phyloP scores from a whole-genome alignment of 345 rosid species.

The Reutealis trisperma region DNA sequence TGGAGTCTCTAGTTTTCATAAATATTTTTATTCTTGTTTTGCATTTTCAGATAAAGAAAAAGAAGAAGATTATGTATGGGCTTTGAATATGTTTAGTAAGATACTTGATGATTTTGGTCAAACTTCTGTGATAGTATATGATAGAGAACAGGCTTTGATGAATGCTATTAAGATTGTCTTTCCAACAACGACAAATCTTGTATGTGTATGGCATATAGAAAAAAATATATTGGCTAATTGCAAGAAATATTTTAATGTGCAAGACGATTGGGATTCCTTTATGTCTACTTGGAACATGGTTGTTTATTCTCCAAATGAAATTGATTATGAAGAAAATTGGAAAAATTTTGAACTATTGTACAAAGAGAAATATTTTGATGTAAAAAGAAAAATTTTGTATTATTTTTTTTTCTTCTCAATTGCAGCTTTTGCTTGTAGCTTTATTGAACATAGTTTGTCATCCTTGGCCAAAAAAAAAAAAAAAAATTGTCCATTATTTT shows the following conservation, averaged over 20 bases:
- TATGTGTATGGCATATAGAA: slow-evolving; percentile 6
- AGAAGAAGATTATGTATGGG: slow-evolving; percentile 5
- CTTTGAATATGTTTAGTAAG: neutral
- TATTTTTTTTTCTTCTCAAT: too few species aligned
- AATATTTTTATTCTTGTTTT: neutral
- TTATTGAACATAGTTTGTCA: too few species aligned
- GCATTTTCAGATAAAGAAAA: neutral
- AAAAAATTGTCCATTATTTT: too few species aligned
- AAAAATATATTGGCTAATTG: neutral
- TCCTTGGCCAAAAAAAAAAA: too few species aligned
- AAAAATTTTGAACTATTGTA: too few species aligned
- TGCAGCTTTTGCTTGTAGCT: too few species aligned
- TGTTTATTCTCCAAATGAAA: neutral
- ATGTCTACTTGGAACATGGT: neutral
- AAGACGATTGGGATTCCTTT: neutral
- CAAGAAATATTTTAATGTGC: neutral
- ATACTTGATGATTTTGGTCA: too few species aligned
- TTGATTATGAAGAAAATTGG: neutral
- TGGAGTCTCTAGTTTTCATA: neutral
- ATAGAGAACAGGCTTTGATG: neutral
- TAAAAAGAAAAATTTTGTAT: too few species aligned
- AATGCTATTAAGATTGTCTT: neutral
- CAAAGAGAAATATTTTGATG: too few species aligned
- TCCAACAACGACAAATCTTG: neutral
- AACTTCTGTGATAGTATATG: too few species aligned